Evolutionary conservation across 371 early-diverging fungal genomes (phyloP).

Genomic region (Choanephora cucurbitarum): DNA sequence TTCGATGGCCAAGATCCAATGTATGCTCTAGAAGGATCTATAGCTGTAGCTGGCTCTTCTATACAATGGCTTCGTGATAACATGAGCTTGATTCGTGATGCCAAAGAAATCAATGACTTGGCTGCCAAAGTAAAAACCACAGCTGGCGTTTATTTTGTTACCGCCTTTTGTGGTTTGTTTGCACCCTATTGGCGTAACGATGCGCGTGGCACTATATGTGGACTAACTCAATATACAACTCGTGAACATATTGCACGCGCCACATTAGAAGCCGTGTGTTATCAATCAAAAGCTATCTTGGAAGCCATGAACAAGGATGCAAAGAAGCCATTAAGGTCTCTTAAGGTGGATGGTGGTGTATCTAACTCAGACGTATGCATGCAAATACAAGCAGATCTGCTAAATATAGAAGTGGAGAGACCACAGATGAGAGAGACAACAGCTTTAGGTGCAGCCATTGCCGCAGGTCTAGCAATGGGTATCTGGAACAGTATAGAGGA

Average conservation of each 20-base stretch:
- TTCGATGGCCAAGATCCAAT: slow-evolving; percentile 72
- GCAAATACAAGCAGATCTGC: slow-evolving; percentile 92
- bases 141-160: slow-evolving; percentile 95
- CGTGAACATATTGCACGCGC: slow-evolving; percentile 88
- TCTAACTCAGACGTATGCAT: slow-evolving; percentile 87
- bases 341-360: slow-evolving; percentile 96
- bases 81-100: slow-evolving; percentile 71
- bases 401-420: slow-evolving; percentile 84
- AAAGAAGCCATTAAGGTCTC: slow-evolving; percentile 57
- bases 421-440: slow-evolving; percentile 94
- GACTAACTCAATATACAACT: slow-evolving; percentile 87
- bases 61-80: slow-evolving; percentile 93
- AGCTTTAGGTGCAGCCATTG: slow-evolving; percentile 93
- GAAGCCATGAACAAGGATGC: slow-evolving; percentile 91
- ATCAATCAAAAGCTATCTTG: slow-evolving; percentile 87
- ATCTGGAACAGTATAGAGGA: slow-evolving; percentile 62
- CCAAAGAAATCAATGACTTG: slow-evolving; percentile 68
- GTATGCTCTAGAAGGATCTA: slow-evolving; percentile 95
- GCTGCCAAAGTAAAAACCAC: slow-evolving; percentile 66
- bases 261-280: slow-evolving; percentile 89
- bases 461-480: slow-evolving; percentile 86
- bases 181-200: slow-evolving; percentile 96
- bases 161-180: slow-evolving; percentile 92
- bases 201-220: slow-evolving; percentile 89
- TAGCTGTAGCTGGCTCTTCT: slow-evolving; percentile 92